Evolutionary conservation across 257 asterid genomes (phyloP).

Genomic region (Petunia secreta): DNA sequence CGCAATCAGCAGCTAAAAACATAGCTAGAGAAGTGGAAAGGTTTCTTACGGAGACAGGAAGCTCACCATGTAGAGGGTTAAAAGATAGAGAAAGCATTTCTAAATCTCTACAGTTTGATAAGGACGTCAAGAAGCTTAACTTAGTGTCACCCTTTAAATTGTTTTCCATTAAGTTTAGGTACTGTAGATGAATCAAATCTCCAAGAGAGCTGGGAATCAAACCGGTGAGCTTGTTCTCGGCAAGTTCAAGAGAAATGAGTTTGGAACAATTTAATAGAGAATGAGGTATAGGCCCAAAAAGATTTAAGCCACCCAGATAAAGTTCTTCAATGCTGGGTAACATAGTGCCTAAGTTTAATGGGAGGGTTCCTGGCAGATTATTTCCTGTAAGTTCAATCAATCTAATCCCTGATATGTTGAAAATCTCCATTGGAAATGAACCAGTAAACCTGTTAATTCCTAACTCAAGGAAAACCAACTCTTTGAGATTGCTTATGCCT

Average conservation of each 20-base stretch:
- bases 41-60: neutral
- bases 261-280: constrained; percentile 1
- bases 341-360: neutral
- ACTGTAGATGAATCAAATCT: neutral
- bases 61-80: neutral
- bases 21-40: neutral
- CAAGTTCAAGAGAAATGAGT: neutral
- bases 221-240: neutral
- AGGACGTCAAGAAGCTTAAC: neutral
- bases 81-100: neutral
- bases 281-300: neutral
- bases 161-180: neutral
- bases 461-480: neutral
- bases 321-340: neutral
- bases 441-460: neutral
- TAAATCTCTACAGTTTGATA: neutral
- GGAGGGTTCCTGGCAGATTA: neutral
- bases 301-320: neutral
- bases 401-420: neutral
- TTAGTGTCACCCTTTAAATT: neutral
- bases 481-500: neutral
- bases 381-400: neutral
- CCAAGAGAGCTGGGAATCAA: neutral
- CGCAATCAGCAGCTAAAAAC: neutral
- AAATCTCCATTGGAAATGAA: neutral